A percentile compares a stretch with the other conserved stretches of the same genome.
These are phyloP conservation scores for Tylopilus sp. DNA, from an alignment of 768 basidiomycete species.

Conservation along the genomic window DNA sequence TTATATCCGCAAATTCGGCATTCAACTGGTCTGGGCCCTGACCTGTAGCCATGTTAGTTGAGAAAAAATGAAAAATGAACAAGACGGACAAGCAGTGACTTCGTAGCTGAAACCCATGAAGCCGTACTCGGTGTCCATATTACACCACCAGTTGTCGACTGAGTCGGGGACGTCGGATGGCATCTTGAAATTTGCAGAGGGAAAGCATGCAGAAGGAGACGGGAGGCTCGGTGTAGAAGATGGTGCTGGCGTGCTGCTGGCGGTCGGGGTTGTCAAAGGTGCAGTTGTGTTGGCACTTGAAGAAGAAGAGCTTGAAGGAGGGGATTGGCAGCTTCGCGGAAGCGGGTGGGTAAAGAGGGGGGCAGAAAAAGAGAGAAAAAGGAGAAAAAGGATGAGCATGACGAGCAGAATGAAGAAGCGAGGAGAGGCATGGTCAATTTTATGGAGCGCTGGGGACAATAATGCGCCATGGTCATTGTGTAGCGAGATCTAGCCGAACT, in stretches of 20 bases:
- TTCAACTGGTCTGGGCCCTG: constrained; percentile 50
- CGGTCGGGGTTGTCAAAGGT: neutral
- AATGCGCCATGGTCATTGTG: neutral
- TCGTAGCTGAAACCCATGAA: constrained; percentile 81
- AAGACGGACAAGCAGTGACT: constrained; percentile 53
- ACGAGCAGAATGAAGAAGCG: neutral
- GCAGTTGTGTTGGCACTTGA: neutral
- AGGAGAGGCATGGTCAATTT: constrained; percentile 1
- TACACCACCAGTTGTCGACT: constrained; percentile 61
- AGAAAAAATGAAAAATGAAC: neutral
- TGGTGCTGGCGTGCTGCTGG: neutral
- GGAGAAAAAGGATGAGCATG: constrained; percentile 10
- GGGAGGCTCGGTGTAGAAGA: neutral
- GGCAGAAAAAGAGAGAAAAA: constrained; percentile 8
- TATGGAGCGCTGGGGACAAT: neutral
- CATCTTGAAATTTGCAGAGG: constrained; percentile 48
- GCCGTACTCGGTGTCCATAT: constrained; percentile 59
- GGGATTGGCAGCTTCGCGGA: constrained; percentile 10
- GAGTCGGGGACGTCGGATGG: constrained; percentile 47
- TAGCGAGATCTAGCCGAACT: no score
- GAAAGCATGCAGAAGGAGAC: constrained; percentile 30
- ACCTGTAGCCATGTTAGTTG: constrained; percentile 37
- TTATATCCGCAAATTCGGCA: constrained; percentile 59
- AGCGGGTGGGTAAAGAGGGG: constrained; percentile 12
- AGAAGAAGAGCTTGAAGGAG: neutral